Conservation (phyloP, 2,329 filamentous ascomycete species). For the Aspergillus sp. region DNA sequence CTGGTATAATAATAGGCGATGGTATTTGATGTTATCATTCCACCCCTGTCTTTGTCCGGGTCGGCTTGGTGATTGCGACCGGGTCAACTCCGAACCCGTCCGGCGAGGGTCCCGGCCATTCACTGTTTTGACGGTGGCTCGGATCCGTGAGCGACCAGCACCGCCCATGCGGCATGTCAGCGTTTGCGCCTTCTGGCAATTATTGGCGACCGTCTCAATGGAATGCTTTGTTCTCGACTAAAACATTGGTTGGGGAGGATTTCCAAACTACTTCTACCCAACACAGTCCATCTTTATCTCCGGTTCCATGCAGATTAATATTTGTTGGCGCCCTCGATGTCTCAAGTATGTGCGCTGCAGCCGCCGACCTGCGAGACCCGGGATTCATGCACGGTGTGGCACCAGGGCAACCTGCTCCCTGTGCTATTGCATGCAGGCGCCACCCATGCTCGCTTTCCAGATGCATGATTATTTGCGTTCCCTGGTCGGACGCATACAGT, state of each 20-base stretch:
- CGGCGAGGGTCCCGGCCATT: not conserved
- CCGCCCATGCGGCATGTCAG: not conserved
- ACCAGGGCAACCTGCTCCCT: not conserved
- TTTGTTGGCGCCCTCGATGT: not conserved
- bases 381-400: not conserved
- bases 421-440: conserved; percentile 5
- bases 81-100: not conserved
- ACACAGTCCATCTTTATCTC: not conserved
- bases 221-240: not conserved
- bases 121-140: not conserved
- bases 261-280: not conserved
- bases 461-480: not conserved
- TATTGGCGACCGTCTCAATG: not conserved
- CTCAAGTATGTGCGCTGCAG: not conserved
- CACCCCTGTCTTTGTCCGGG: not conserved
- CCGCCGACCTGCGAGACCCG: not conserved
- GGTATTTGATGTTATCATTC: not conserved
- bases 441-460: not conserved
- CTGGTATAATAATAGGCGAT: not conserved
- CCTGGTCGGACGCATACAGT: not conserved
- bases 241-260: too few relatives aligned
- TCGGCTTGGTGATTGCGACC: not conserved
- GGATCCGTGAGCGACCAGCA: not conserved
- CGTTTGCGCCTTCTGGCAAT: not conserved
- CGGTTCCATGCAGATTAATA: not conserved